These are phyloP conservation scores for Lasiodiplodia hormozganensis DNA, from an alignment of 2,329 filamentous ascomycete genomes.

Conservation along the genomic window DNA sequence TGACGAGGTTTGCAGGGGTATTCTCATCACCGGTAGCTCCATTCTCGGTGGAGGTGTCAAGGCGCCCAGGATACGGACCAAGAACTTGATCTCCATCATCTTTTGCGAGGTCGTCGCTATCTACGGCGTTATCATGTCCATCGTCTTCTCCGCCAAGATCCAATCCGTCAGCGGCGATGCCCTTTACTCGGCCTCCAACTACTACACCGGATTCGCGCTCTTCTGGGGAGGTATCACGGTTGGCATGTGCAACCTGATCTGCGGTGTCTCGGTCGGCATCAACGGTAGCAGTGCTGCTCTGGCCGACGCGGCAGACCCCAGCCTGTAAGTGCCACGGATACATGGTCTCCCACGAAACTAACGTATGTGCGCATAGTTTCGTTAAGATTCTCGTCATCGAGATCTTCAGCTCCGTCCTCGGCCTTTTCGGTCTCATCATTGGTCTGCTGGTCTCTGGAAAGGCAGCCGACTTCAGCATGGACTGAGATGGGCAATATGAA, in stretches of 20 bases:
- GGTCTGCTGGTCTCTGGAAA: conserved; percentile 88
- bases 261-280: conserved; percentile 95
- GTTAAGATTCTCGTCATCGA: conserved; percentile 99
- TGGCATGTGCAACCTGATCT: conserved; percentile 93
- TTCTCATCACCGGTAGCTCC: conserved; percentile 97
- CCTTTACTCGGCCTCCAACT: conserved; percentile 77
- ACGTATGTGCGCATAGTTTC: conserved; percentile 66
- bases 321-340: conserved; percentile 69
- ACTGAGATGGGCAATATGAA: conserved; percentile 35
- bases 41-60: conserved; percentile 97
- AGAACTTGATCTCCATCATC: conserved; percentile 99
- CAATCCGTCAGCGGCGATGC: conserved; percentile 68
- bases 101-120: conserved; percentile 99
- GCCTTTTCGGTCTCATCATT: conserved; percentile 94
- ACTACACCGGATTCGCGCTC: conserved; percentile 92
- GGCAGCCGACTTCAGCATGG: conserved; percentile 70
- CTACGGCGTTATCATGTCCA: conserved; percentile 99
- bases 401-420: conserved; percentile 97
- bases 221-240: conserved; percentile 97
- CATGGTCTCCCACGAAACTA: conserved; percentile 22
- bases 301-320: conserved; percentile 91
- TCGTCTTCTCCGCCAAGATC: conserved; percentile 94
- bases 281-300: conserved; percentile 96
- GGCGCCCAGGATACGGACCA: conserved; percentile 96
- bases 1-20: conserved; percentile 72